These are phyloP conservation scores for Rubroboletus satanas DNA, from an alignment of 768 basidiomycete species.

Conservation along the genomic window DNA sequence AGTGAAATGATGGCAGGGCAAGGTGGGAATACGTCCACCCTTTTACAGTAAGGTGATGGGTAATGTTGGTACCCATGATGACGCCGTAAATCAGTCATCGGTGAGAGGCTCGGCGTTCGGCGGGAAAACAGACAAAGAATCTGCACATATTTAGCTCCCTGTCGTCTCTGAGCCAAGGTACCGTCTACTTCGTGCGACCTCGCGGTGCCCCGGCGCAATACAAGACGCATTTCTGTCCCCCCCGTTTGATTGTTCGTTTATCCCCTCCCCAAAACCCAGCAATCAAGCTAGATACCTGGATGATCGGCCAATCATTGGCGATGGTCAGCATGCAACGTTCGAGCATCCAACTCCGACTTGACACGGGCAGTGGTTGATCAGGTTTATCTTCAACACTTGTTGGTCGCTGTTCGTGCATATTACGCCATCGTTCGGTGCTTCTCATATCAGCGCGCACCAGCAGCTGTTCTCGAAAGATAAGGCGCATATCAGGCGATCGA, in stretches of 20 bases:
- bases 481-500: background rate
- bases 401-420: conserved; percentile 1
- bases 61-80: conserved; percentile 4
- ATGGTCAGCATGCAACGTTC: conserved; percentile 1
- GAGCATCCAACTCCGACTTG: conserved; percentile 12
- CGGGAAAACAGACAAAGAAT: conserved; percentile 12
- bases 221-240: background rate
- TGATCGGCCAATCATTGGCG: conserved; percentile 3
- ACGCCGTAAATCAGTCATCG: conserved; percentile 10
- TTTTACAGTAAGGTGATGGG: background rate
- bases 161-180: background rate
- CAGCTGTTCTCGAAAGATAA: conserved; percentile 10
- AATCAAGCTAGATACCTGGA: background rate
- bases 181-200: conserved; percentile 7
- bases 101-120: conserved; percentile 2
- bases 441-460: conserved; percentile 3
- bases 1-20: background rate
- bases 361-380: conserved; percentile 5
- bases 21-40: conserved; percentile 11
- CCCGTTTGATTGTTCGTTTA: conserved; percentile 5
- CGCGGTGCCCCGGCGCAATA: background rate
- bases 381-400: conserved; percentile 1
- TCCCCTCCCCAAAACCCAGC: conserved; percentile 5
- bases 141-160: conserved; percentile 6
- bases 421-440: conserved; percentile 13